Evolutionary conservation across 164 flowering plant species (phyloP), one percentile per base, ranked within the genome.

Genomic region (Magnolia officinalis): DNA sequence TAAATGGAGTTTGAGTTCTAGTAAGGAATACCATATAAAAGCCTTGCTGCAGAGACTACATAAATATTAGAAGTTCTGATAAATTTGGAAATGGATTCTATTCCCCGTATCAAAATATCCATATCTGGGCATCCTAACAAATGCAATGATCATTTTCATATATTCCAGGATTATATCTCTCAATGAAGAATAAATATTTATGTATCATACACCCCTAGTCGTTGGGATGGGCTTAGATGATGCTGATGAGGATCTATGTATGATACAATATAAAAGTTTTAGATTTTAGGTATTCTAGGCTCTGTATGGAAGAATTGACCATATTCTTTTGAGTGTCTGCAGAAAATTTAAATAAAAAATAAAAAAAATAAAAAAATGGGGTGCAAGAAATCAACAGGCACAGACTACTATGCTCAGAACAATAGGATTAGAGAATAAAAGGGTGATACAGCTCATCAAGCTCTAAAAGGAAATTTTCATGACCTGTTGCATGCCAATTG

Each of bases 401-500:
- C 61, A 55, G 61, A 55, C 45, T 37, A 13, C 3, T 11, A 55
- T 14, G 61, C 18, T 55, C 16, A 14, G 61, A 55, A 55, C 61
- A 1, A 55, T 11, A 55, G 61, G 61, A 55, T 8, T 11, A 55
- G 1, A 55, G 61, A 55, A 55, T 10, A 9, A 55, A 37, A 3
- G 45, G 45, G 61, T 55, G 61, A 73, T 20, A 49, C 7, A 50
- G 21, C 3, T 29, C 16, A 20, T 18, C 16, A 7, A 52, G 9
- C 14, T 72, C 31, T n/a, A 24, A 21, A 69, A 31, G 58, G 71
- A 75, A 72, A 67, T 21, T 26, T 18, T 21, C 18, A 50, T 24
- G 50, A 95, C 99, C 99, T 86, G 91, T 83, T 65, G 84, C 76
- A 80, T 94, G 97, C 97, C 98, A 96, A 83, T 81, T 79, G 65